These are phyloP conservation scores for Carex kokanica DNA, from an alignment of 176 grass and related monocot species.

Conservation along the genomic window DNA sequence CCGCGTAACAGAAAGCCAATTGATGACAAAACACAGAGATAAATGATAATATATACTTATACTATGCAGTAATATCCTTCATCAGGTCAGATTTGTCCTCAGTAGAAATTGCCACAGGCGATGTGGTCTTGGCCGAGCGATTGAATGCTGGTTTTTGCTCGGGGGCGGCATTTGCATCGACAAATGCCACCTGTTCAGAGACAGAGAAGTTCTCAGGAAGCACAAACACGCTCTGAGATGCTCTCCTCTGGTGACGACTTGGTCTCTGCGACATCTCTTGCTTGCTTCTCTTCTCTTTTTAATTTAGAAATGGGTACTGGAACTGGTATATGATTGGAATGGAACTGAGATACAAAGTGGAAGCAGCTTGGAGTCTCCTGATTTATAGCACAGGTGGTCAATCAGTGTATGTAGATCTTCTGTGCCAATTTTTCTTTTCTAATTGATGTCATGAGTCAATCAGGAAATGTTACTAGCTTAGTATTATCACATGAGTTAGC, in stretches of 20 bases:
- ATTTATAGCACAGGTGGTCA: background rate
- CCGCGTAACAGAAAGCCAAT: background rate
- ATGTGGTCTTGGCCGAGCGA: background rate
- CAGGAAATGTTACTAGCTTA: background rate
- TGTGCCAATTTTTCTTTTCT: background rate
- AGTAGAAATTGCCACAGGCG: background rate
- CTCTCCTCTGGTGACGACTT: conserved; percentile 76
- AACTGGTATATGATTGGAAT: background rate
- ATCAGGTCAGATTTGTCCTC: conserved; percentile 40
- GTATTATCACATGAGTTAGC: too few species aligned
- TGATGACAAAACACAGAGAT: background rate
- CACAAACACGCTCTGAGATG: conserved; percentile 74
- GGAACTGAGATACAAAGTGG: conserved; percentile 12
- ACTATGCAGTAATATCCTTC: conserved; percentile 10
- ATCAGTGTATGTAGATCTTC: background rate
- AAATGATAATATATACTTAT: too few species aligned
- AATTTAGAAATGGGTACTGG: background rate
- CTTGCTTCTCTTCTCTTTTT: background rate
- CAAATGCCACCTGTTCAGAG: conserved; percentile 46
- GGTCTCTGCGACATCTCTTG: conserved; percentile 34
- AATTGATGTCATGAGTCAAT: background rate
- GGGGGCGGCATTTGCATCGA: conserved; percentile 14
- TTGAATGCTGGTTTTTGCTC: conserved; percentile 32
- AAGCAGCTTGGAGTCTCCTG: background rate
- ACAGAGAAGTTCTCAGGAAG: conserved; percentile 82